These are phyloP conservation scores for Globisporangium splendens DNA, from an alignment of 352 stramenopile genomes.

Conservation along the genomic window DNA sequence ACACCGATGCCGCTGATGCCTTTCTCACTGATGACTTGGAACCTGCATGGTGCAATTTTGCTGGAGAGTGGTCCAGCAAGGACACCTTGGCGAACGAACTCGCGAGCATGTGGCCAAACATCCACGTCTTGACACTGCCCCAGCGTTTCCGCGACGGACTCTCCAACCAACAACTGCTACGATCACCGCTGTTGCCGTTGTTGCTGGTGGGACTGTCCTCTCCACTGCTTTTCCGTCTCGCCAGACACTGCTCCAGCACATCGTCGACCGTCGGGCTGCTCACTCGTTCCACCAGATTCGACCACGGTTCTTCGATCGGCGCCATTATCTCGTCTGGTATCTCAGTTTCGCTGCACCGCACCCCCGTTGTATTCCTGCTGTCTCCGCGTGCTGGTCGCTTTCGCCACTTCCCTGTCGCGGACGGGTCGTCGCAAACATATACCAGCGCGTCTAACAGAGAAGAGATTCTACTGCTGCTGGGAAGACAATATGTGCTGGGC, in stretches of 20 bases:
- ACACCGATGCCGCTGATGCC: conserved; percentile 3
- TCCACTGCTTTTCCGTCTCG: conserved; percentile 3
- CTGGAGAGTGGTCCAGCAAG: conserved; percentile 16
- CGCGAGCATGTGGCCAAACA: conserved; percentile 61
- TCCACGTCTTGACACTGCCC: conserved; percentile 74
- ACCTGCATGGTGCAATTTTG: conserved; percentile 1
- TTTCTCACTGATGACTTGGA: not conserved
- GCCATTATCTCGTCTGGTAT: conserved; percentile 5
- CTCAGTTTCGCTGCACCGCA: not conserved
- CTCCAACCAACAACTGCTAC: not conserved
- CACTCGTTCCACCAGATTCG: conserved; percentile 1
- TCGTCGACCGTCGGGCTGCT: conserved; percentile 1
- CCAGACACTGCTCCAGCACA: not conserved
- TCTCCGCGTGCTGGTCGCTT: not conserved
- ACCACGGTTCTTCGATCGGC: conserved; percentile 15
- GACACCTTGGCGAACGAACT: conserved; percentile 67
- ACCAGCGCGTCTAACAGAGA: no score
- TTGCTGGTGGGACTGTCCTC: conserved; percentile 1
- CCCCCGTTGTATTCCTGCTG: not conserved
- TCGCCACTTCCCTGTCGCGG: no score
- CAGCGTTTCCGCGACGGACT: conserved; percentile 31
- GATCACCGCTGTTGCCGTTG: not conserved
- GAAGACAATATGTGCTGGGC: no score
- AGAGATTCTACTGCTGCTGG: no score
- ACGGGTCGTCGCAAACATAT: no score